These are phyloP conservation scores for Coelastrella sp. DNA, from an alignment of 139 green algal species.

Conservation along the genomic window DNA sequence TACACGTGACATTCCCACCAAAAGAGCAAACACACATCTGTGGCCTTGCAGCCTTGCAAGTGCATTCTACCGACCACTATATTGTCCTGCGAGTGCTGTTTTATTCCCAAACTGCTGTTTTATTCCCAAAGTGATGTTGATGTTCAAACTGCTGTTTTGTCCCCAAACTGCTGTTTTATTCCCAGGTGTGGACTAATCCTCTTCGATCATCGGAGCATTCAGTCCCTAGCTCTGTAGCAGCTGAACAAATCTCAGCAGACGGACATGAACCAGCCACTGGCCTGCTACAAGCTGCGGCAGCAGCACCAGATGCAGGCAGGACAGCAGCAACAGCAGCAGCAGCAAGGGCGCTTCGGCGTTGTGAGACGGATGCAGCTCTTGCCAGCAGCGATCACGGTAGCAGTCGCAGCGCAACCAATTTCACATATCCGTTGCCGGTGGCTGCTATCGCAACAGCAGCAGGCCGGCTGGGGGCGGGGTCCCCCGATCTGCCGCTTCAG, in stretches of 20 bases:
- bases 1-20: too few species aligned
- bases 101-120: background rate
- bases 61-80: too few species aligned
- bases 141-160: too few species aligned
- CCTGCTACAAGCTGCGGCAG: background rate
- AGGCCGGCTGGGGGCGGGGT: background rate
- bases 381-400: background rate
- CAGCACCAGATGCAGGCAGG: slow-evolving; percentile 5
- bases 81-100: too few species aligned
- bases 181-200: slow-evolving; percentile 34
- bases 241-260: background rate
- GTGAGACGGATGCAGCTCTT: background rate
- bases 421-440: background rate
- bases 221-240: background rate
- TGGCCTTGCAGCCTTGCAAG: too few species aligned
- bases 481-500: background rate
- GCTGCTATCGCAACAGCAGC: background rate
- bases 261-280: background rate
- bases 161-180: background rate
- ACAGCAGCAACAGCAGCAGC: slow-evolving; percentile 1
- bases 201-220: background rate
- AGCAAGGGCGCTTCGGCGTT: background rate
- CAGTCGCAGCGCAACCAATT: background rate
- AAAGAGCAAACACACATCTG: too few species aligned
- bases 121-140: too few species aligned